Base-by-base conservation (phyloP, 2,329 filamentous ascomycete genomes). In the Phaeosphaeriaceae sp. region DNA sequence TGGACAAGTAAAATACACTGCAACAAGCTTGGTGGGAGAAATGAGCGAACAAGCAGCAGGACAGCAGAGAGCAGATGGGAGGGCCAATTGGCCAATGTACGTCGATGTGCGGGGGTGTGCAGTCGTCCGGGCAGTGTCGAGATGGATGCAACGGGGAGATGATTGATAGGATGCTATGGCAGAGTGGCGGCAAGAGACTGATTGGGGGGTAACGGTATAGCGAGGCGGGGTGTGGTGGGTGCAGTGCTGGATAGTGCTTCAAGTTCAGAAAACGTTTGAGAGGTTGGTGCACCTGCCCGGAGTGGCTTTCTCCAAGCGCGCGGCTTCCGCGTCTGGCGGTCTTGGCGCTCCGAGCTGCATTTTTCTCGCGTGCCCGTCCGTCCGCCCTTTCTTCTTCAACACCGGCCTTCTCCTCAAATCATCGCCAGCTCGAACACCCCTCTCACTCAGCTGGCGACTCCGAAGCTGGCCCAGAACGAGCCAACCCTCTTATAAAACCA, bases 401-500 rank as follows among this genome's bases (percentile, higher is more conserved):
- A 78, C 73, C 81, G 88, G 90, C 88, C 88, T 87, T 85, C 84
- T 84, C 88, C 85, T 90, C 88, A 90, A 90, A 91, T 89, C 86
- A 88, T 88, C 86, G 85, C 83, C 86, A 86, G 85, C 83, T 84
- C 78, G 83, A 83, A 56, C 70, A 66, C 73, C 60, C 67, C 69
- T 75, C 71, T 75, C 70, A 88, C 84, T 86, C 85, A 83, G 83
- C 86, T 90, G 87, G 83, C 84, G 86, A 89, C 83, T 90, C 87
- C 86, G 87, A 77, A 70, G 86, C 85, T 79, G 86, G 89, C 90
- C 89, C 81, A 92, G 89, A 92, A 80, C 73, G 82, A 84, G 73
- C 73, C 73, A 79, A 77, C 79, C 85, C 89, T 86, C 86, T 87
- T 89, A 83, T 90, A 92, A 92, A 92, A 92, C 90, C 89, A 89